phyloP scores from a whole-genome alignment of 208 protist genomes.

The Trypanosomatidae sp. region DNA sequence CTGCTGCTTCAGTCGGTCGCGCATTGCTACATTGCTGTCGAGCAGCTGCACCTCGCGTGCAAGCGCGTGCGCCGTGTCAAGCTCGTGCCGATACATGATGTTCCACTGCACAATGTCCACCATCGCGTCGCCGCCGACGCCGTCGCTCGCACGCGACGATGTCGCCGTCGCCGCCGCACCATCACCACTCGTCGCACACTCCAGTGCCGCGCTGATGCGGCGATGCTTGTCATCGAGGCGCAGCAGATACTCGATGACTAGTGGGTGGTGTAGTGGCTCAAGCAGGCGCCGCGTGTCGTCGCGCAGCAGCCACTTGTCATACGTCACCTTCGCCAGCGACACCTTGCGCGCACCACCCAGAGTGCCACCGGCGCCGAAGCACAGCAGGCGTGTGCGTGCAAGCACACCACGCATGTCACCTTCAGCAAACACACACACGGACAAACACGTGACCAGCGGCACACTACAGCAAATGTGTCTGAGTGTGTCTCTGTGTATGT shows the following conservation, averaged over 20 bases:
- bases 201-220: slow-evolving; percentile 28
- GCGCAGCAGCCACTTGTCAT: slow-evolving; percentile 41
- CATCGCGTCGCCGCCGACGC: too few species aligned
- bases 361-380: slow-evolving; percentile 73
- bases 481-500: background rate
- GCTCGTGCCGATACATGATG: slow-evolving; percentile 56
- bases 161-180: too few species aligned
- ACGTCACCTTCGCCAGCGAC: slow-evolving; percentile 18
- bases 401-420: slow-evolving; percentile 7
- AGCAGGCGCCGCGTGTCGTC: slow-evolving; percentile 32
- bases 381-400: slow-evolving; percentile 6
- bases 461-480: background rate
- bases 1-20: slow-evolving; percentile 16
- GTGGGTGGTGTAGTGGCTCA: slow-evolving; percentile 47
- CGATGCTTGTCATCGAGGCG: slow-evolving; percentile 59
- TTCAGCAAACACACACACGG: background rate
- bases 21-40: slow-evolving; percentile 45
- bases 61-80: slow-evolving; percentile 40
- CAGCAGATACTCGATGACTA: slow-evolving; percentile 76
- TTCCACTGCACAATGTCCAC: slow-evolving; percentile 71
- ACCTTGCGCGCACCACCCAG: slow-evolving; percentile 67
- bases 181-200: slow-evolving; percentile 11
- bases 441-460: background rate
- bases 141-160: too few species aligned
- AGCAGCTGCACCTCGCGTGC: slow-evolving; percentile 26